Base-by-base conservation (phyloP, 257 asterid species). In the Misopates orontium region DNA sequence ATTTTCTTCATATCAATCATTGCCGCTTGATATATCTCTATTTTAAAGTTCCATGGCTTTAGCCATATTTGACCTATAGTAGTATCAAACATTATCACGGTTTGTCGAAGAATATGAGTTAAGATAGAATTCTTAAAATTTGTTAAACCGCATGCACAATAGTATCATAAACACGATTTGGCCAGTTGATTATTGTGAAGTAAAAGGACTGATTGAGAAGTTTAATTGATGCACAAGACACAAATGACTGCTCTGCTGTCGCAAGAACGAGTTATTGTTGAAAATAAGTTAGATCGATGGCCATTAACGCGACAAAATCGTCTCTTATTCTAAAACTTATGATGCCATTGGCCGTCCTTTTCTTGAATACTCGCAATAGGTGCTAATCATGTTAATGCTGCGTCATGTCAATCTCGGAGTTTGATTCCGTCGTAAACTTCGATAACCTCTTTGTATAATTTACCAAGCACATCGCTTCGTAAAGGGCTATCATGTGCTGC, bases 351-450 rank as follows among this genome's bases (percentile, higher is more conserved):
- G 75, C 66, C 22, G 66, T 67, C 61, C 58, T 58, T 56, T 78
- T 79, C 77, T 75, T 56, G 57, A 64, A 65, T 66, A 49, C 53
- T 62, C 8, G 23, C 64, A 40, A 14, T 44, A 62, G 55, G 72
- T 49, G 48, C 65, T 55, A 72, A 55, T 69, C 67, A 23, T 55
- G 73, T 70, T 55, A 76, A 78, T 78, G 83, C 68, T n/a, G 61
- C 60, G 52, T 64, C 68, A 36, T 41, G 76, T 64, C 77, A 69
- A 53, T 58, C 58, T 39, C 53, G 25, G 70, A 67, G 56, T 65
- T 68, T 71, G 67, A 25, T 68, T 76, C 44, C 56, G 65, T 62
- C 5, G 39, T 50, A 58, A 24, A 36, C 1, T 11, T 16, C 17
- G 16, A 52, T 3, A 56, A 4, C 36, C 56, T 23, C 16, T n/a